Base-by-base conservation (phyloP, 2,329 filamentous ascomycete genomes). In the Metarhizium album region DNA sequence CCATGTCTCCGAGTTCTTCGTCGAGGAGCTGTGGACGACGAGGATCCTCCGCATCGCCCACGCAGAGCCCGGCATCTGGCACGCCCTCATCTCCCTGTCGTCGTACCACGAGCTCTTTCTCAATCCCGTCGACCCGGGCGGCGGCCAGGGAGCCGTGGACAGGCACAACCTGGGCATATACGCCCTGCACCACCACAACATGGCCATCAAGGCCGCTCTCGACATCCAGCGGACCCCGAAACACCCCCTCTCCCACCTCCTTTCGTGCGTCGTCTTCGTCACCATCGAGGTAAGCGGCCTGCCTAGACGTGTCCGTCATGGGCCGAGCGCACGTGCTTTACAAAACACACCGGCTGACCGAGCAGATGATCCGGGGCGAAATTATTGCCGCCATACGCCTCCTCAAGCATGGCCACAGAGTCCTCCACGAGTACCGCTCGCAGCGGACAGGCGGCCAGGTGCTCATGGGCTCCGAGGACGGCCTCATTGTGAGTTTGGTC, bases 281-380 rank as follows among this genome's bases (percentile, higher is more conserved):
- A 48, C 46, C 16, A 48, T 48, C 20, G 46, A 48, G 46, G 46
- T 48, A 18, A 29, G 46, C 8, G 20, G 2, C 18, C 27, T 8
- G 7, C 27, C 6, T 9, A 6, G 7, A 9, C 11, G 6, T 29
- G 7, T 29, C 11, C 11, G 2, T n/a, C 33, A 35, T n/a, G 29
- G 29, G 5, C 29, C 11, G 5, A 11, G 11, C 11, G 5, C 29
- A 31, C 29, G 11, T 5, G 29, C n/a, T n/a, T 31, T 31, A 31
- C 29, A 31, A n/a, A 35, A n/a, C n/a, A n/a, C n/a, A n/a, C n/a
- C n/a, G n/a, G n/a, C n/a, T n/a, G n/a, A n/a, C n/a, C n/a, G n/a
- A n/a, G n/a, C 23, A 48, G 47, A 33, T 48, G 16, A 29, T 48
- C 24, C 35, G 47, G 14, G 47, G 47, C 16, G 47, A 48, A 42